phyloP scores from a whole-genome alignment of 371 early-diverging fungal species.

The Rhizomucor miehei region DNA sequence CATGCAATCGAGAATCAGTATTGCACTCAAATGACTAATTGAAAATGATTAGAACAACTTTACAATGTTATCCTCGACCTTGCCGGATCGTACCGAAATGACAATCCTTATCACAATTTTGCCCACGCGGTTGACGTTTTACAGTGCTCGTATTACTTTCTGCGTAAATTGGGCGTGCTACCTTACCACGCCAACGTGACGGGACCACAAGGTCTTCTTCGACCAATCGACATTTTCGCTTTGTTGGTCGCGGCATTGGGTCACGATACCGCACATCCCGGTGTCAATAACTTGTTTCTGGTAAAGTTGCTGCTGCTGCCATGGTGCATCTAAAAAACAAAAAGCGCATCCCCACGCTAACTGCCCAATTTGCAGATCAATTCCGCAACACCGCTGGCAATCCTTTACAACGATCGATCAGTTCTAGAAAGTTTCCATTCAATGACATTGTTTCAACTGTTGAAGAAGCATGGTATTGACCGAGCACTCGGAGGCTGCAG shows the following conservation, averaged over 20 bases:
- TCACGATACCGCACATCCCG: slow-evolving; percentile 86
- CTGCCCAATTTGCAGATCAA: slow-evolving; percentile 43
- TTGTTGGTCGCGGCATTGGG: slow-evolving; percentile 76
- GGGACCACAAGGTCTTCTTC: slow-evolving; percentile 36
- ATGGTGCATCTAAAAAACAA: neutral
- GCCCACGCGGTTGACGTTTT: slow-evolving; percentile 86
- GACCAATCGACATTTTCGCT: slow-evolving; percentile 67
- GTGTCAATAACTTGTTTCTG: slow-evolving; percentile 80
- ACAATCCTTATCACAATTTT: slow-evolving; percentile 84
- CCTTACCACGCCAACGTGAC: slow-evolving; percentile 7
- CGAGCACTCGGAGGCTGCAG: slow-evolving; percentile 16
- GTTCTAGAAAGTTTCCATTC: slow-evolving; percentile 94
- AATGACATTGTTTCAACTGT: slow-evolving; percentile 77
- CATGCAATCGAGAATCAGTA: too few relatives aligned
- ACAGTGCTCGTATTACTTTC: slow-evolving; percentile 72
- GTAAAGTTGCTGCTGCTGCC: slow-evolving; percentile 22
- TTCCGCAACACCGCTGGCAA: slow-evolving; percentile 75
- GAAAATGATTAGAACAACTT: slow-evolving; percentile 35
- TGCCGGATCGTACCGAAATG: slow-evolving; percentile 63
- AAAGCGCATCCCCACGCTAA: neutral
- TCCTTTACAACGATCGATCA: slow-evolving; percentile 88
- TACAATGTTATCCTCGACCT: slow-evolving; percentile 62
- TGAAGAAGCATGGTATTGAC: slow-evolving; percentile 65
- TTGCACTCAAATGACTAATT: neutral
- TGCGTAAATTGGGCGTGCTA: slow-evolving; percentile 60